Base-by-base conservation (phyloP, 805 yeast genomes). In the Ogataea wickerhamii region DNA sequence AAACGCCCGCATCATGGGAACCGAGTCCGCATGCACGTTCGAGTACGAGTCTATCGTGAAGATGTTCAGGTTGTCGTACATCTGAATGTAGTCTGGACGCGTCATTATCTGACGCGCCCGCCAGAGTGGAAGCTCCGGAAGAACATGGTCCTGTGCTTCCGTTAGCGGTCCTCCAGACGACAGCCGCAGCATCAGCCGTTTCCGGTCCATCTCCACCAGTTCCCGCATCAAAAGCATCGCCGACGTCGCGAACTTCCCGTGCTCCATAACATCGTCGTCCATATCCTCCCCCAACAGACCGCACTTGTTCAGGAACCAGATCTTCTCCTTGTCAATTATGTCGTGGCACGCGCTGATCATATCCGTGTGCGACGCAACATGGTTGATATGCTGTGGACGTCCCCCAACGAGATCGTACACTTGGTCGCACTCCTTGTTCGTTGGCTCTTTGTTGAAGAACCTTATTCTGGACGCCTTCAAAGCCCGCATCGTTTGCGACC, bases 211-310 rank as follows among this genome's bases (percentile, higher is more conserved):
- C n/a, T 76, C 74, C 2, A 84, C 93, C 51, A 85, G 71, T 42
- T 73, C 85, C 39, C 74, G 67, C 75, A 82, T 79, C 38, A 84
- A 62, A 5, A 80, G 61, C 88, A 84, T 82, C 12, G 91, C 89
- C 28, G 83, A 70, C 6, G 79, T 66, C 2, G 87, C 70, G 50
- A 84, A 84, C 57, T 84, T 85, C 4, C 94, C 94, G 45, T 74
- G 70, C 45, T 82, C 89, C 84, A 84, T 82, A 5, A 86, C 95
- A 61, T 86, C 95, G 52, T 86, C 95, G 53, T 86, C 95, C 95
- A 86, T 84, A 14, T 70, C 77, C 47, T 69, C 71, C 2, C 94
- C 95, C 7, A 86, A 60, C 11, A 86, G 63, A 0, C 87, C 93
- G 60, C 94, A 85, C 51, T 85, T 87, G 53, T 83, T 86, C 47